Percentiles rank a stretch among this genome's conserved stretches.
phyloP scores from a whole-genome alignment of 2,329 filamentous ascomycete genomes.

The Sarocladium kiliense region DNA sequence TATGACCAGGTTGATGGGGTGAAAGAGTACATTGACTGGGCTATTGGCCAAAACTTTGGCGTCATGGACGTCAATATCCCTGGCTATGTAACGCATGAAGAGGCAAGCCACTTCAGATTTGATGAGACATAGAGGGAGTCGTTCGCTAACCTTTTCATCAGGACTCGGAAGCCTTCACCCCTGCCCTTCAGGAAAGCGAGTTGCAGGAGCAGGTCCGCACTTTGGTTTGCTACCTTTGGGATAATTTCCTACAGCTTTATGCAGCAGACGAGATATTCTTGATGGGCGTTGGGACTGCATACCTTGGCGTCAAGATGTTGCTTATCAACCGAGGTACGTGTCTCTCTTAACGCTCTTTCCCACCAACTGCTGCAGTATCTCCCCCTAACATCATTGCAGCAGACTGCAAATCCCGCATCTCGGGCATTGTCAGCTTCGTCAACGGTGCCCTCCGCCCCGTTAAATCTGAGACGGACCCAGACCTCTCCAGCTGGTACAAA shows the following conservation, averaged over 20 bases:
- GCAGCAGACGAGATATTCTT: slow-evolving; percentile 72
- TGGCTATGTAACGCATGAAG: slow-evolving; percentile 62
- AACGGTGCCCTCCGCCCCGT: slow-evolving; percentile 71
- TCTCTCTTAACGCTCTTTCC: background rate
- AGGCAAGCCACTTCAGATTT: slow-evolving; percentile 38
- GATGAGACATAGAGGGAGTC: background rate
- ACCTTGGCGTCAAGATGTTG: slow-evolving; percentile 75
- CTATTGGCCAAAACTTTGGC: slow-evolving; percentile 67
- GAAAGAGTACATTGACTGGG: slow-evolving; percentile 80
- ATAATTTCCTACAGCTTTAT: slow-evolving; percentile 86
- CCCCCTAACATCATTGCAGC: no score
- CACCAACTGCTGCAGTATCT: background rate
- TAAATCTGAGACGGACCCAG: slow-evolving; percentile 70
- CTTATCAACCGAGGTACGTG: slow-evolving; percentile 66
- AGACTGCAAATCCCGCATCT: slow-evolving; percentile 63
- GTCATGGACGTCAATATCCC: slow-evolving; percentile 92
- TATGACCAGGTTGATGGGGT: slow-evolving; percentile 82
- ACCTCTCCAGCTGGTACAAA: slow-evolving; percentile 76
- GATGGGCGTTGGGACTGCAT: slow-evolving; percentile 85
- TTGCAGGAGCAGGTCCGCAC: slow-evolving; percentile 62
- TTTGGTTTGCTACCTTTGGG: slow-evolving; percentile 84
- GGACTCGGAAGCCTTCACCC: slow-evolving; percentile 44
- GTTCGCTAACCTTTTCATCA: slow-evolving; percentile 14
- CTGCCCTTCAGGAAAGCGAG: slow-evolving; percentile 37
- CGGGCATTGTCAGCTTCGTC: slow-evolving; percentile 76